A percentile compares a stretch with the other conserved stretches of the same genome.
Evolutionary conservation across 2,329 filamentous ascomycete species (phyloP).

Genomic region (Cercospora citrullina): DNA sequence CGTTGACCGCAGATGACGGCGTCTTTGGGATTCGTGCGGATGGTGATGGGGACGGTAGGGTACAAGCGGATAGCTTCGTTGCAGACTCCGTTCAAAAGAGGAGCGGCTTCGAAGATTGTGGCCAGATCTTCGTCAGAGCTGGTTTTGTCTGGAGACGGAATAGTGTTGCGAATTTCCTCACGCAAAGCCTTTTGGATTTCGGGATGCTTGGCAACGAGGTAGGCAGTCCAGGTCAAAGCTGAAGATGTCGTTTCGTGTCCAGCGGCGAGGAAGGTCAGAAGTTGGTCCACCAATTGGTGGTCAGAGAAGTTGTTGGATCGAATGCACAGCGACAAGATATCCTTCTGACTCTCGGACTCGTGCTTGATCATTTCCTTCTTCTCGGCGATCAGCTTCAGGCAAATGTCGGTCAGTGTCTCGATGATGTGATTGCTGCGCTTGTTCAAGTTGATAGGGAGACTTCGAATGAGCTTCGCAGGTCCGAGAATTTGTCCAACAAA

Average conservation of each 20-base stretch:
- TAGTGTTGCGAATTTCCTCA: constrained; percentile 62
- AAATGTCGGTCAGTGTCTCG: constrained; percentile 44
- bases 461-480: constrained; percentile 41
- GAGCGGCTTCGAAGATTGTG: constrained; percentile 45
- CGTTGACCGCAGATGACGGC: constrained; percentile 43
- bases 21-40: constrained; percentile 46
- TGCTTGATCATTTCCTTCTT: constrained; percentile 46
- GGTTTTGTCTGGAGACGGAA: constrained; percentile 51
- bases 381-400: constrained; percentile 50
- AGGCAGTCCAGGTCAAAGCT: constrained; percentile 72
- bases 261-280: constrained; percentile 58
- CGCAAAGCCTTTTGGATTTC: constrained; percentile 67
- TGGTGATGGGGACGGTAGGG: constrained; percentile 51
- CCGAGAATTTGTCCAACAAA: constrained; percentile 45
- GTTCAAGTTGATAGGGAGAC: constrained; percentile 52
- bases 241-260: constrained; percentile 76
- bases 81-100: constrained; percentile 50
- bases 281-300: constrained; percentile 54
- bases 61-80: constrained; percentile 50
- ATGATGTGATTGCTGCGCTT: constrained; percentile 33
- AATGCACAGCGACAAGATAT: constrained; percentile 53
- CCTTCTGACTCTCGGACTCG: constrained; percentile 37
- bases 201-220: constrained; percentile 66
- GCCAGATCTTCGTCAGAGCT: constrained; percentile 38
- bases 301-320: constrained; percentile 56